Evolutionary conservation across 2,329 filamentous ascomycete species (phyloP).

Genomic region (Aureobasidium vineae): DNA sequence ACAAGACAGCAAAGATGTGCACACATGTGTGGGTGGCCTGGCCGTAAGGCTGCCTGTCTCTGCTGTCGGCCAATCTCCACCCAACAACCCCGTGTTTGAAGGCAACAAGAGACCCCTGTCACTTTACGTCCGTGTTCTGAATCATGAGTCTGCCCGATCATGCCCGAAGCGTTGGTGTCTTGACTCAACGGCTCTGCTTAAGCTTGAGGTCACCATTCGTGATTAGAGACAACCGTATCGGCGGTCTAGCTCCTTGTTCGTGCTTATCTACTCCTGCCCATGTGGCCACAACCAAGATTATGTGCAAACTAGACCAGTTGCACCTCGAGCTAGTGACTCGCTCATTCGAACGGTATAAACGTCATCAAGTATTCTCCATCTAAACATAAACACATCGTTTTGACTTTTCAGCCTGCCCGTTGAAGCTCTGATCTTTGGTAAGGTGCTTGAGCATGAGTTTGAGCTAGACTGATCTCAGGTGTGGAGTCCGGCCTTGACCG

Average conservation of each 20-base stretch:
- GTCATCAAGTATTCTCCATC: neutral
- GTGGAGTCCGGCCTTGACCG: conserved; percentile 19
- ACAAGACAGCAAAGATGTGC: neutral
- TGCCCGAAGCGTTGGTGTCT: neutral
- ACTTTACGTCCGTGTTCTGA: neutral
- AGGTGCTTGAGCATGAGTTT: conserved; percentile 1
- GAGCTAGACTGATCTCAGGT: neutral
- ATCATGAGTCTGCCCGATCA: conserved; percentile 1
- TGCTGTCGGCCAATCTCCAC: conserved; percentile 19
- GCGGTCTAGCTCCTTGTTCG: neutral
- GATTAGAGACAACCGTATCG: conserved; percentile 10
- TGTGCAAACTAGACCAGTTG: neutral
- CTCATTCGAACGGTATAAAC: neutral
- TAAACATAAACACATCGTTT: neutral
- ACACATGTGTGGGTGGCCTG: conserved; percentile 2
- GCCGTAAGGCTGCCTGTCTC: conserved; percentile 8
- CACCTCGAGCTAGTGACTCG: conserved; percentile 3
- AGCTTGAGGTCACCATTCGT: conserved; percentile 13
- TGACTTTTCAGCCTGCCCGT: conserved; percentile 11
- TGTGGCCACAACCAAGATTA: conserved; percentile 10
- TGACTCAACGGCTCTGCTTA: conserved; percentile 24
- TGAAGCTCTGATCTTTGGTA: conserved; percentile 1
- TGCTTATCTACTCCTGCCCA: conserved; percentile 6
- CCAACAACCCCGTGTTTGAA: conserved; percentile 3
- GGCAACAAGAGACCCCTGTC: conserved; percentile 11